phyloP scores from a whole-genome alignment of 164 flowering plant species.

The Litsea cubeba region DNA sequence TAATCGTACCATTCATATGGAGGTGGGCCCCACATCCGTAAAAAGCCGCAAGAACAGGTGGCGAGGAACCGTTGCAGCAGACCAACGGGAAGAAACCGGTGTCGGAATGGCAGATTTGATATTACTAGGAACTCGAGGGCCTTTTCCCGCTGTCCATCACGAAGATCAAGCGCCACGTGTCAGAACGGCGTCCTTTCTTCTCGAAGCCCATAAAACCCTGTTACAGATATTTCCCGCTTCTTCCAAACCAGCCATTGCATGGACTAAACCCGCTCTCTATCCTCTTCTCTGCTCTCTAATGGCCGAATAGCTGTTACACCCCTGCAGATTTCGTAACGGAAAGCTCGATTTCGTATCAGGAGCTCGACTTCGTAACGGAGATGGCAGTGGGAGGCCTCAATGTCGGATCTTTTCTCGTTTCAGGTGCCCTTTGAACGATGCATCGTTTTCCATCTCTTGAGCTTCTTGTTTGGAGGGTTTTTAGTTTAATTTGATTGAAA shows the following conservation, averaged over 20 bases:
- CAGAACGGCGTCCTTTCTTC: conserved; percentile 6
- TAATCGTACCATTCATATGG: too few relatives aligned
- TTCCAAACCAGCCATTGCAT: not conserved
- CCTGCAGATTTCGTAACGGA: not conserved
- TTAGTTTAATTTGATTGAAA: not conserved
- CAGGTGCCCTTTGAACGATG: conserved; percentile 35
- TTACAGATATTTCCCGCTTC: conserved; percentile 22
- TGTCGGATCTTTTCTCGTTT: conserved; percentile 53
- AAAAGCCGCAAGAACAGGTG: too few relatives aligned
- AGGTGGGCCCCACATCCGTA: too few relatives aligned
- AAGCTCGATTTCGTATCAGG: not conserved
- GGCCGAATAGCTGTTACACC: not conserved
- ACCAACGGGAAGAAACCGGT: too few relatives aligned
- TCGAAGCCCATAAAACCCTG: not conserved
- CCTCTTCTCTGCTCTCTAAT: conserved; percentile 11
- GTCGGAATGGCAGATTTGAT: too few relatives aligned
- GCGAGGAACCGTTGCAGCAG: too few relatives aligned
- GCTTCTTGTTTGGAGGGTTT: not conserved
- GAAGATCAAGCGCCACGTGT: conserved; percentile 45
- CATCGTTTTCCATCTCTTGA: not conserved
- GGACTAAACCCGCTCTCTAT: conserved; percentile 17
- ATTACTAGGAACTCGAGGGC: too few relatives aligned
- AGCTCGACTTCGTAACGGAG: not conserved
- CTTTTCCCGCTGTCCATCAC: not conserved
- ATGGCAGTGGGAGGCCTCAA: conserved; percentile 73